Percentiles rank a stretch among this genome's conserved stretches.
Conservation (phyloP, 2,329 filamentous ascomycete species). For the Exophiala oligosperma region DNA sequence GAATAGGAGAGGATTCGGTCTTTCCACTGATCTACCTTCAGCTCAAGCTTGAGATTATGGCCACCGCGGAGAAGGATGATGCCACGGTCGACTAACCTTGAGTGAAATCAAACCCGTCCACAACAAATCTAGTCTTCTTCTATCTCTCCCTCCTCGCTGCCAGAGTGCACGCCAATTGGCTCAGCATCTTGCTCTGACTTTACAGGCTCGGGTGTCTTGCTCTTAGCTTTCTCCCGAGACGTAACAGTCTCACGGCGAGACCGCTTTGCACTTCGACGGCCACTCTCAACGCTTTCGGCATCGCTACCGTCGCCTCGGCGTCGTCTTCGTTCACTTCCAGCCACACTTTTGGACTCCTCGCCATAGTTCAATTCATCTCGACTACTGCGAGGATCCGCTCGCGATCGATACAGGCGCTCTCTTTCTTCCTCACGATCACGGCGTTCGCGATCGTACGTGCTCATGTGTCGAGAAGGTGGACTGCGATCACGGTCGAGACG, state of each 20-base stretch:
- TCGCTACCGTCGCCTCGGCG: conserved; percentile 74
- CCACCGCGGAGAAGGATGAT: neutral
- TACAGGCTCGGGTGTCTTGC: conserved; percentile 46
- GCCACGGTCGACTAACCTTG: conserved; percentile 19
- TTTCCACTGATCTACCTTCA: neutral
- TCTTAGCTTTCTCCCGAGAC: conserved; percentile 56
- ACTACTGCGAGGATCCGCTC: conserved; percentile 76
- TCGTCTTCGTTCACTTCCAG: conserved; percentile 66
- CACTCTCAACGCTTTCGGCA: conserved; percentile 59
- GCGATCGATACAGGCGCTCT: conserved; percentile 78
- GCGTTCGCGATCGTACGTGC: conserved; percentile 75
- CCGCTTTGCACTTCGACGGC: conserved; percentile 59
- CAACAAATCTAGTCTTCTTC: conserved; percentile 62
- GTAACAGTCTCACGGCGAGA: conserved; percentile 41
- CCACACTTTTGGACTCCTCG: conserved; percentile 60
- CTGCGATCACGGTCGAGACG: conserved; percentile 39
- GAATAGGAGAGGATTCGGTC: neutral
- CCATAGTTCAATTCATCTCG: conserved; percentile 92
- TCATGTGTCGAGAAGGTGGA: conserved; percentile 34
- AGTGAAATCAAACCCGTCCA: neutral
- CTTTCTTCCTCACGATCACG: conserved; percentile 87
- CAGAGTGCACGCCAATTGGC: conserved; percentile 68
- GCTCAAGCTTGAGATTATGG: conserved; percentile 1
- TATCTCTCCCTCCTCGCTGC: conserved; percentile 97
- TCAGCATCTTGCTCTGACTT: conserved; percentile 48